Base-by-base conservation (phyloP, 139 green algal genomes). In the Desmodesmus armatus region DNA sequence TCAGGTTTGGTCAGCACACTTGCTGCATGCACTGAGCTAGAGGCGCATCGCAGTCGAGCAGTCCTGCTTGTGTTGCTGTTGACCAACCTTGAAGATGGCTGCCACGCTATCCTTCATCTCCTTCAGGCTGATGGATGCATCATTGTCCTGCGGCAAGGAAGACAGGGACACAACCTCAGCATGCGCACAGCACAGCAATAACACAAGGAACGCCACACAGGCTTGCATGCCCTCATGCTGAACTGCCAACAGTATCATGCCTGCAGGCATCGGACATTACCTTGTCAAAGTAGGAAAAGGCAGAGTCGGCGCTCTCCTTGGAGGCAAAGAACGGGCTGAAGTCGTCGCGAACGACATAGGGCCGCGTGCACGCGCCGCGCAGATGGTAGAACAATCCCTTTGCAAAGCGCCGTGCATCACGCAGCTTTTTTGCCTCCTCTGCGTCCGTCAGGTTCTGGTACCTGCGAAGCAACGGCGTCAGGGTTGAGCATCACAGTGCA, bases 41-140 rank as follows among this genome's bases (percentile, higher is more conserved):
- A n/a, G n/a, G n/a, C n/a, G n/a, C n/a, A n/a, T n/a, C n/a, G n/a
- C n/a, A n/a, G n/a, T n/a, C n/a, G n/a, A n/a, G n/a, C n/a, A n/a
- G 43, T n/a, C n/a, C n/a, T 63, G 3, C 83, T 84, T 66, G 89
- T 91, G 73, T 91, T 91, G 65, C 66, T 43, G 31, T 83, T 71
- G 69, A 85, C 88, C 9, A 11, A 72, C 63, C 51, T 84, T 84
- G 79, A 91, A 93, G 31, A 93, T 86, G 40, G 74, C 69, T n/a
- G 86, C 72, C 15, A 93, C 87, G 7, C 69, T 80, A 15, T 87
- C 81, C 69, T 83, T 83, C 65, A 92, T 63, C 47, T 92, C 79
- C 2, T 25, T 21, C 6, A 76, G 63, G 21, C 33, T 75, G 27
- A 88, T 9, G 33, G 44, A 41, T 13, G 60, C 51, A 39, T 86